Evolutionary conservation across 805 yeast genomes (phyloP).

Genomic region (Starmera pachycereana): DNA sequence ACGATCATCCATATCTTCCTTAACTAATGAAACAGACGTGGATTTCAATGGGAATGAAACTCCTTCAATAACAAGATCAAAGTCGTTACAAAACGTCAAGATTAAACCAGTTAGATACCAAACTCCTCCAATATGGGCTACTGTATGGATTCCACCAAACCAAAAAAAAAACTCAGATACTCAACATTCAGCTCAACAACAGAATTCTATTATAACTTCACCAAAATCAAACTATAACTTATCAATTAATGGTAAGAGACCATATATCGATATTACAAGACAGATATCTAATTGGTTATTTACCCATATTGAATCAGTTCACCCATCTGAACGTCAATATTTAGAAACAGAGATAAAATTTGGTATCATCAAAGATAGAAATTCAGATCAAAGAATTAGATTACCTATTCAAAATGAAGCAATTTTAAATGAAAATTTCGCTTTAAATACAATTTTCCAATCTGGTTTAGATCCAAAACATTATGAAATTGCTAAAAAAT

Average conservation of each 20-base stretch:
- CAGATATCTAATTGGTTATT: constrained; percentile 84
- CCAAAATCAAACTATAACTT: constrained; percentile 24
- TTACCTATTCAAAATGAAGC: constrained; percentile 65
- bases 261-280: constrained; percentile 72
- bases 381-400: constrained; percentile 48
- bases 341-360: constrained; percentile 69
- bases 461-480: constrained; percentile 58
- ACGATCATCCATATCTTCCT: constrained; percentile 14
- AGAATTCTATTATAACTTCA: constrained; percentile 6
- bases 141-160: constrained; percentile 47
- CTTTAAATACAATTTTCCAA: constrained; percentile 47
- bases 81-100: too few species aligned
- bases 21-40: constrained; percentile 37
- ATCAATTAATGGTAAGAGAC: constrained; percentile 65
- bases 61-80: constrained; percentile 21
- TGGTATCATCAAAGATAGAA: constrained; percentile 60
- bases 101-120: constrained; percentile 52
- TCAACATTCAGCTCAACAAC: constrained; percentile 6
- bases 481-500: constrained; percentile 45
- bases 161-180: constrained; percentile 19
- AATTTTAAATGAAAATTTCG: constrained; percentile 38
- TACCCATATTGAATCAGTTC: constrained; percentile 63
- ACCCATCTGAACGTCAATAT: constrained; percentile 38
- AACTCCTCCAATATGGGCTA: constrained; percentile 78
- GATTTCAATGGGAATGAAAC: constrained; percentile 32